Evolutionary conservation across 768 basidiomycete species (phyloP).

Genomic region (Tylopilus subfusipes): DNA sequence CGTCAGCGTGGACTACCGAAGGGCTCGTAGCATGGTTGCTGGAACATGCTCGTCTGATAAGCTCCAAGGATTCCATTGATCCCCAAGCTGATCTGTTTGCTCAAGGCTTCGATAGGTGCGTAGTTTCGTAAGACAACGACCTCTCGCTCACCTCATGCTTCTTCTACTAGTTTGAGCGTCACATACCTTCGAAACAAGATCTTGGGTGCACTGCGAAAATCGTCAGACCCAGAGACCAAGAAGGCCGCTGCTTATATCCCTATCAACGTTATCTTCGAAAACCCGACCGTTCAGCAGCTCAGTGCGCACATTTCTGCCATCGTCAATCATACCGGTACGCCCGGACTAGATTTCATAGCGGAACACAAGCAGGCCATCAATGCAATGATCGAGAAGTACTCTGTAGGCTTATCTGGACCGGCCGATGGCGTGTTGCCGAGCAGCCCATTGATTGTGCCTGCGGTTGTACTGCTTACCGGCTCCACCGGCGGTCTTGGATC

Average conservation of each 20-base stretch:
- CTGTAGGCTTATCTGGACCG: slow-evolving; percentile 12
- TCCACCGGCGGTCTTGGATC: slow-evolving; percentile 41
- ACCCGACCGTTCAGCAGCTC: slow-evolving; percentile 40
- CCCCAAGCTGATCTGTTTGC: slow-evolving; percentile 26
- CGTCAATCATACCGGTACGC: background rate
- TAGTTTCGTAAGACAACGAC: background rate
- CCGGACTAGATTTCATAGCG: background rate
- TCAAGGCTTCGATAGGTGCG: slow-evolving; percentile 39
- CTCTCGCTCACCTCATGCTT: background rate
- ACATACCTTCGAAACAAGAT: slow-evolving; percentile 28
- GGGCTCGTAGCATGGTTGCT: slow-evolving; percentile 27
- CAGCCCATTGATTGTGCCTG: slow-evolving; percentile 2
- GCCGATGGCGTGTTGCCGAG: slow-evolving; percentile 8
- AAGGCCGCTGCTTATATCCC: slow-evolving; percentile 26
- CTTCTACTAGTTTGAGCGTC: slow-evolving; percentile 24
- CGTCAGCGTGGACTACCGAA: slow-evolving; percentile 22
- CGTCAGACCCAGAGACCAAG: slow-evolving; percentile 27
- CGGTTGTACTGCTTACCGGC: slow-evolving; percentile 38
- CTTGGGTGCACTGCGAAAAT: slow-evolving; percentile 28
- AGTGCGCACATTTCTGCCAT: slow-evolving; percentile 21
- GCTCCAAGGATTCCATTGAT: slow-evolving; percentile 3
- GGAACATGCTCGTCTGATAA: slow-evolving; percentile 21
- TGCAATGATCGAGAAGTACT: slow-evolving; percentile 42
- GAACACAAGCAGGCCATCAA: slow-evolving; percentile 28
- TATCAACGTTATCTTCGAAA: slow-evolving; percentile 33